Evolutionary conservation across 2,329 filamentous ascomycete genomes (phyloP).

Genomic region (Cladosporium sp.): DNA sequence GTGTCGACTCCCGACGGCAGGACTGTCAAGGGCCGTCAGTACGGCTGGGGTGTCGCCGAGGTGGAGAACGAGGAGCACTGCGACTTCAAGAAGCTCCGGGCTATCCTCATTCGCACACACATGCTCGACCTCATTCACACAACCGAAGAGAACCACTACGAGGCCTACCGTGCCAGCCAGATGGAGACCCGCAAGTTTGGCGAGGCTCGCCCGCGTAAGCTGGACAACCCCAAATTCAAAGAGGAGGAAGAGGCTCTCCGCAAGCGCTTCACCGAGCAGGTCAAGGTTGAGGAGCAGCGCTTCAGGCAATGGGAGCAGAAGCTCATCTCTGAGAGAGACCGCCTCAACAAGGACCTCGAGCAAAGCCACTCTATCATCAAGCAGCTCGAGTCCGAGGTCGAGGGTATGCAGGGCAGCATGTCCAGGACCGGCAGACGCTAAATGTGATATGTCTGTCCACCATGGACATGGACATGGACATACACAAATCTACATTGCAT

Average conservation of each 20-base stretch:
- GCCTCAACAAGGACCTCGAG: conserved; percentile 99
- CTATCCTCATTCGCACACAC: conserved; percentile 90
- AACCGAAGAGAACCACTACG: conserved; percentile 98
- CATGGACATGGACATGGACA: not conserved
- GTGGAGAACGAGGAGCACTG: conserved; percentile 99
- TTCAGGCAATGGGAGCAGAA: conserved; percentile 99
- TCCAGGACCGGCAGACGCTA: conserved; percentile 31
- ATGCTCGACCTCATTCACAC: conserved; percentile 99
- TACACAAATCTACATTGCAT: conserved; percentile 1
- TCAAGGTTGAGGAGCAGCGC: conserved; percentile 99
- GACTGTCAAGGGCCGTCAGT: conserved; percentile 98
- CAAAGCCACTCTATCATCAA: conserved; percentile 90
- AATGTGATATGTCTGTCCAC: not conserved
- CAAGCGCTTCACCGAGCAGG: conserved; percentile 99
- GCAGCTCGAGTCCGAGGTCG: conserved; percentile 85
- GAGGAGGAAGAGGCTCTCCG: conserved; percentile 97
- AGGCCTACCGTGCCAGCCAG: conserved; percentile 97
- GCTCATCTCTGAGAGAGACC: conserved; percentile 96
- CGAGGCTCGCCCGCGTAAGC: conserved; percentile 92
- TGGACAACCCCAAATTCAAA: conserved; percentile 99
- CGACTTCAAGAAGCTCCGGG: conserved; percentile 99
- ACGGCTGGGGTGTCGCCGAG: conserved; percentile 98
- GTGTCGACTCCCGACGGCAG: conserved; percentile 94
- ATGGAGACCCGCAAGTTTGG: conserved; percentile 99
- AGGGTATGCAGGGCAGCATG: conserved; percentile 68